Conservation (phyloP, 495 filamentous ascomycete genomes). For the Hyaloscypha hepaticicola region DNA sequence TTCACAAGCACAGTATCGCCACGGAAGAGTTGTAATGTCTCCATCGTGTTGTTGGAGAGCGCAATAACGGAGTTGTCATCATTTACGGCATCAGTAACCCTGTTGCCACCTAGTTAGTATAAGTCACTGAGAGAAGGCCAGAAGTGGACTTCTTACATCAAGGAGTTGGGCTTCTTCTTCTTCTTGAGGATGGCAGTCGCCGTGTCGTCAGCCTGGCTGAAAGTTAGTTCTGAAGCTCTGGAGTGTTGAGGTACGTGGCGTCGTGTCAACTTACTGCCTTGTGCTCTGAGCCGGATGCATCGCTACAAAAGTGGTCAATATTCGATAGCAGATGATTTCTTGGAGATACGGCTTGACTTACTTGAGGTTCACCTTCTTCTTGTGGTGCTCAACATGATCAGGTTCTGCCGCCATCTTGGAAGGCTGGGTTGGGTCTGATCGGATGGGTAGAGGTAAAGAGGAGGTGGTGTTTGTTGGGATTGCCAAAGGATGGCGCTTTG, state of each 20-base stretch:
- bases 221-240: conserved; percentile 32
- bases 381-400: conserved; percentile 57
- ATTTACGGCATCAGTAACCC: conserved; percentile 95
- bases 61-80: conserved; percentile 99
- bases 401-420: conserved; percentile 33
- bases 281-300: conserved; percentile 83
- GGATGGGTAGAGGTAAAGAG: background rate
- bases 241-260: conserved; percentile 32
- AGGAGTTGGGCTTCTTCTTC: conserved; percentile 99
- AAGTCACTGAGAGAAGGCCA: background rate
- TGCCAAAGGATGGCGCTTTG: conserved; percentile 8
- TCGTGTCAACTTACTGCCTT: conserved; percentile 63
- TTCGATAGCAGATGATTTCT: conserved; percentile 14
- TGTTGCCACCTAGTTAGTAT: conserved; percentile 47
- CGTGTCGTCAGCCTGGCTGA: conserved; percentile 75
- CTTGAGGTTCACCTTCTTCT: conserved; percentile 92
- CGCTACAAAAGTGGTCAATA: conserved; percentile 56
- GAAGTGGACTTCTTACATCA: conserved; percentile 66
- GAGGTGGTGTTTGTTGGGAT: background rate
- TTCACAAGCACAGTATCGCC: conserved; percentile 97
- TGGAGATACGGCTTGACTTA: conserved; percentile 45
- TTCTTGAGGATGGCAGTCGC: conserved; percentile 98
- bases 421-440: conserved; percentile 3
- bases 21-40: conserved; percentile 94
- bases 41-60: conserved; percentile 98